Conservation (phyloP, 192 early-diverging fungal genomes). For the Backusella tuberculispora region DNA sequence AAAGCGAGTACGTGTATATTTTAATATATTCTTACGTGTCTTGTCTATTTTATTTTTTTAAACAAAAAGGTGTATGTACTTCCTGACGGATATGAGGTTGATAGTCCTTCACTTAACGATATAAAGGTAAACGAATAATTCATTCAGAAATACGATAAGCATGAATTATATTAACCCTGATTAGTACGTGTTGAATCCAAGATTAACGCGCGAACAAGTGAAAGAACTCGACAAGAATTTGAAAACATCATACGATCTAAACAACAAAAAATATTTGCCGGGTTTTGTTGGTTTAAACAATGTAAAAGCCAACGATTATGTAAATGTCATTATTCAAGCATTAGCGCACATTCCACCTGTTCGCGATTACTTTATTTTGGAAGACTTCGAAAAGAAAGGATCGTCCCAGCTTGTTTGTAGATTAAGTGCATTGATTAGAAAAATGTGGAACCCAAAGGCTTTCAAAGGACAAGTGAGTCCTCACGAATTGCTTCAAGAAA, state of each 20-base stretch:
- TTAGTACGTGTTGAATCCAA: constrained; percentile 85
- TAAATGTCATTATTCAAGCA: constrained; percentile 90
- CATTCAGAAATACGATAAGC: neutral
- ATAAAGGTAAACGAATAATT: constrained; percentile 69
- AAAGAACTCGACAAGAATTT: constrained; percentile 63
- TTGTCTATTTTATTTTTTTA: neutral
- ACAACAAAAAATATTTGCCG: constrained; percentile 82
- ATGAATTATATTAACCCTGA: neutral
- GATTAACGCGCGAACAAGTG: constrained; percentile 73
- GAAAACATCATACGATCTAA: constrained; percentile 75
- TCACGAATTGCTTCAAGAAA: constrained; percentile 94
- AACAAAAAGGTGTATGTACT: constrained; percentile 78
- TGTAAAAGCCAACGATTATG: constrained; percentile 93
- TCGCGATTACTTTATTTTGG: constrained; percentile 80
- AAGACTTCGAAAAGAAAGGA: constrained; percentile 51
- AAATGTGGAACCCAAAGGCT: constrained; percentile 90
- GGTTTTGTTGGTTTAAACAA: constrained; percentile 96
- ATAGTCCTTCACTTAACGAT: constrained; percentile 84
- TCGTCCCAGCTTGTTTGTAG: constrained; percentile 67
- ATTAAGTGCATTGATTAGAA: constrained; percentile 79
- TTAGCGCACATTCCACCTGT: constrained; percentile 85
- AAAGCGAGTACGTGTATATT: neutral
- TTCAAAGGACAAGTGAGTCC: constrained; percentile 96
- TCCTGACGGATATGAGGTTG: constrained; percentile 93
- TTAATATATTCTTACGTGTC: neutral